These are phyloP conservation scores for Peronosclerospora sorghi DNA, from an alignment of 352 stramenopile genomes.

Conservation along the genomic window DNA sequence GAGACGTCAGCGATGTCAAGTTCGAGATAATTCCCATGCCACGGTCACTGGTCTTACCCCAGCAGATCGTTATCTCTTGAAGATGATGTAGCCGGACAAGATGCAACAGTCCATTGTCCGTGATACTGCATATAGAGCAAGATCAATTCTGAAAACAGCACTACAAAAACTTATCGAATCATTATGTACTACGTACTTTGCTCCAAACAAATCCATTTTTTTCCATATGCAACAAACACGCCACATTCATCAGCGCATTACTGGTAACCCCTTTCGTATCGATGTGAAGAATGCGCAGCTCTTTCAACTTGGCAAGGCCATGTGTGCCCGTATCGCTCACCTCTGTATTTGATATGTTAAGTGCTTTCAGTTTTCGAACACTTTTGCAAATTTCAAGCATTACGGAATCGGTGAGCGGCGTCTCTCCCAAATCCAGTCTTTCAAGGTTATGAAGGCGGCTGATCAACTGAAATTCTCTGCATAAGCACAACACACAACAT, in stretches of 20 bases:
- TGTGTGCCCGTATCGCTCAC: conserved; percentile 46
- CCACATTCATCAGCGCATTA: conserved; percentile 40
- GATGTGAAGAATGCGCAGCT: conserved; percentile 49
- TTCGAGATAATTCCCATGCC: conserved; percentile 69
- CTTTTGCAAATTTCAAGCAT: conserved; percentile 53
- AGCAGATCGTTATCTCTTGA: conserved; percentile 54
- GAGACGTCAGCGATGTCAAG: conserved; percentile 52
- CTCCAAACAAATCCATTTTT: conserved; percentile 65
- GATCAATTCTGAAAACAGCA: too few species aligned
- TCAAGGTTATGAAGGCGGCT: conserved; percentile 39
- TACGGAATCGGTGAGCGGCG: conserved; percentile 39
- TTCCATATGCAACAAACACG: conserved; percentile 39
- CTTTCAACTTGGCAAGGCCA: conserved; percentile 34
- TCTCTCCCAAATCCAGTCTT: conserved; percentile 50
- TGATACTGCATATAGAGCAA: conserved; percentile 46
- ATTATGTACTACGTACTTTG: conserved; percentile 24
- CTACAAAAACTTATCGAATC: not conserved
- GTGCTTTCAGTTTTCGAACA: conserved; percentile 24
- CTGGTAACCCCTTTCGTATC: conserved; percentile 62
- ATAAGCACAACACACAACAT: not conserved
- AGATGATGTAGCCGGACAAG: conserved; percentile 37
- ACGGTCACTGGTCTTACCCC: conserved; percentile 51
- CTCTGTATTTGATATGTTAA: conserved; percentile 65
- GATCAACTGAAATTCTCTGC: conserved; percentile 62
- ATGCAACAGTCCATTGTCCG: conserved; percentile 57